Evolutionary conservation across 495 filamentous ascomycete species (phyloP).

Genomic region (Pseudoneurospora amorphoporcata): DNA sequence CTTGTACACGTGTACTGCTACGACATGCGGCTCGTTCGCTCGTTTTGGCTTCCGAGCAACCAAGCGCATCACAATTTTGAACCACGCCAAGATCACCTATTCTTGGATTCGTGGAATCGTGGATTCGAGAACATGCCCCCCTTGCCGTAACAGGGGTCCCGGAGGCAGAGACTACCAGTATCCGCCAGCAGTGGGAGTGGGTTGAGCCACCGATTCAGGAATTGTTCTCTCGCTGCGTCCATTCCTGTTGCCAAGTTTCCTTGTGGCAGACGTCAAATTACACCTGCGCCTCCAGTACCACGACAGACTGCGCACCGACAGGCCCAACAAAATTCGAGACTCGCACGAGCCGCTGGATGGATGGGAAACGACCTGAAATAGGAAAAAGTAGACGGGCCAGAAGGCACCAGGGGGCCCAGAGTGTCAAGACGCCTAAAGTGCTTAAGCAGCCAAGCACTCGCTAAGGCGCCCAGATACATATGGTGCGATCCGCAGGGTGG

Average conservation of each 20-base stretch:
- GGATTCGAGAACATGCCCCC: not conserved
- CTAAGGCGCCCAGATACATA: not conserved
- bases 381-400: not conserved
- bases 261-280: not conserved
- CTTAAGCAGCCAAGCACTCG: not conserved
- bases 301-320: not conserved
- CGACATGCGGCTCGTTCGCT: not conserved
- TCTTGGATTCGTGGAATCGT: not conserved
- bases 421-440: not conserved
- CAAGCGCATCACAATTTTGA: not conserved
- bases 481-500: not conserved
- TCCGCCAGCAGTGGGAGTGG: not conserved
- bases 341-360: not conserved
- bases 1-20: not conserved
- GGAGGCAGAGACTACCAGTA: not conserved
- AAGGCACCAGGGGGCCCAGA: not conserved
- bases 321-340: not conserved
- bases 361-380: not conserved
- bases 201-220: not conserved
- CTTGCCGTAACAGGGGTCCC: not conserved
- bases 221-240: not conserved
- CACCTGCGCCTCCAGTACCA: not conserved
- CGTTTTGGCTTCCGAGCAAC: not conserved
- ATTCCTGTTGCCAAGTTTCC: not conserved
- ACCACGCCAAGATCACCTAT: not conserved